phyloP scores from a whole-genome alignment of 257 asterid species.

The Handroanthus guayacan region DNA sequence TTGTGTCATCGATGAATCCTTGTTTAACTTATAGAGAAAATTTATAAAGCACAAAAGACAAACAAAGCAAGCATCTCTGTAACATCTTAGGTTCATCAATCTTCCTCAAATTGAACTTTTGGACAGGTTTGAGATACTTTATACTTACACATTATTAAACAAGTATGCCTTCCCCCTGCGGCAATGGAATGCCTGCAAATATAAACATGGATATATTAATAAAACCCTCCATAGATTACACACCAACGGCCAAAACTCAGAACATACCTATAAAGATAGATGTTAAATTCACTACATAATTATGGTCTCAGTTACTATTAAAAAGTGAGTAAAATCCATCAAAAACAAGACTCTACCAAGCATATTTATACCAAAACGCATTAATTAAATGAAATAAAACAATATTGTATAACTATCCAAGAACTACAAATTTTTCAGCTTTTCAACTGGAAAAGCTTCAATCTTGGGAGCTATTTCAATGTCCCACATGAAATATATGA shows the following conservation, averaged over 20 bases:
- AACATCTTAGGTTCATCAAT: background rate
- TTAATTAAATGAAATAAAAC: background rate
- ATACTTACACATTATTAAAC: constrained; percentile 74
- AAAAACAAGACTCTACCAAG: background rate
- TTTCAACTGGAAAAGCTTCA: background rate
- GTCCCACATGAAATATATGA: too few relatives aligned
- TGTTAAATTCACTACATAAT: background rate
- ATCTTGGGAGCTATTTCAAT: background rate
- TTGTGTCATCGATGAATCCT: too few relatives aligned
- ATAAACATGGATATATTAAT: constrained; percentile 13
- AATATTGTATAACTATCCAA: background rate
- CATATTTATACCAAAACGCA: background rate
- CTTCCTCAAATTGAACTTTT: too few relatives aligned
- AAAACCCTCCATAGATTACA: constrained; percentile 1
- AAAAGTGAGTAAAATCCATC: background rate
- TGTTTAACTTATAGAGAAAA: background rate
- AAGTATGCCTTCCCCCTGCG: constrained; percentile 88
- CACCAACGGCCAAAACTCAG: background rate
- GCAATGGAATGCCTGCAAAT: constrained; percentile 71
- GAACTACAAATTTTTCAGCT: background rate
- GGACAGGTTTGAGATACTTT: background rate
- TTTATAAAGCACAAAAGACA: background rate
- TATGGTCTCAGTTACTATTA: background rate
- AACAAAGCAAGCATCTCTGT: background rate
- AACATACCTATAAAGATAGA: background rate